Evolutionary conservation across 257 asterid species (phyloP).

Genomic region (Nicotiana otophora): DNA sequence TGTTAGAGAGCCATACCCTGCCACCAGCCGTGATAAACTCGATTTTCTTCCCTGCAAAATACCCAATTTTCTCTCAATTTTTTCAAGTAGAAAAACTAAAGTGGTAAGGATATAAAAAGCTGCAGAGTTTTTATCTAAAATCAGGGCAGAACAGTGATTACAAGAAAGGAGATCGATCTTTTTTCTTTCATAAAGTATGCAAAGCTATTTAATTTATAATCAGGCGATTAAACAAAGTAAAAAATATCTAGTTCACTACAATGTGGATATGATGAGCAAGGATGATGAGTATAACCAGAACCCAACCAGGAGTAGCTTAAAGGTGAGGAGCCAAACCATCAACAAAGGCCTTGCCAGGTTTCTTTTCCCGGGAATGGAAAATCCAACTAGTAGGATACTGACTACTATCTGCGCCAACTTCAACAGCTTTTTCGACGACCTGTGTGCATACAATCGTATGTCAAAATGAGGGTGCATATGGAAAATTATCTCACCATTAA

Average conservation of each 20-base stretch:
- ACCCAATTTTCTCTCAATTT: slow-evolving; percentile 7
- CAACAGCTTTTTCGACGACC: slow-evolving; percentile 75
- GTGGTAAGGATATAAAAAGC: not conserved
- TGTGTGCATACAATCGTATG: slow-evolving; percentile 50
- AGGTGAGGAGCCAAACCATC: slow-evolving; percentile 88
- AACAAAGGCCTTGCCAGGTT: slow-evolving; percentile 85
- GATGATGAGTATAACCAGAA: slow-evolving; percentile 12
- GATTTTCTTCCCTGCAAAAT: slow-evolving; percentile 72
- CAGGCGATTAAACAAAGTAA: not conserved
- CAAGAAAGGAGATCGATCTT: not conserved
- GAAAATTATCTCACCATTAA: slow-evolving; percentile 65
- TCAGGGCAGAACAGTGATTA: not conserved
- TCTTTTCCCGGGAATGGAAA: slow-evolving; percentile 94
- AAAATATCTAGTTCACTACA: not conserved
- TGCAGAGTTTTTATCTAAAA: not conserved
- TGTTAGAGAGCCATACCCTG: slow-evolving; percentile 55
- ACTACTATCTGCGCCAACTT: slow-evolving; percentile 90
- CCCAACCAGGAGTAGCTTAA: slow-evolving; percentile 26
- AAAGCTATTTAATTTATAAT: not conserved
- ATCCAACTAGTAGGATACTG: slow-evolving; percentile 92
- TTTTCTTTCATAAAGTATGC: not conserved
- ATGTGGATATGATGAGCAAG: not conserved
- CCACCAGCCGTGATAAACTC: slow-evolving; percentile 94
- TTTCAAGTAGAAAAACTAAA: not conserved
- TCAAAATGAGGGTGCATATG: slow-evolving; percentile 26